These are phyloP conservation scores for Lasiosphaeriaceae sp. DNA, from an alignment of 495 filamentous ascomycete species.

Conservation along the genomic window DNA sequence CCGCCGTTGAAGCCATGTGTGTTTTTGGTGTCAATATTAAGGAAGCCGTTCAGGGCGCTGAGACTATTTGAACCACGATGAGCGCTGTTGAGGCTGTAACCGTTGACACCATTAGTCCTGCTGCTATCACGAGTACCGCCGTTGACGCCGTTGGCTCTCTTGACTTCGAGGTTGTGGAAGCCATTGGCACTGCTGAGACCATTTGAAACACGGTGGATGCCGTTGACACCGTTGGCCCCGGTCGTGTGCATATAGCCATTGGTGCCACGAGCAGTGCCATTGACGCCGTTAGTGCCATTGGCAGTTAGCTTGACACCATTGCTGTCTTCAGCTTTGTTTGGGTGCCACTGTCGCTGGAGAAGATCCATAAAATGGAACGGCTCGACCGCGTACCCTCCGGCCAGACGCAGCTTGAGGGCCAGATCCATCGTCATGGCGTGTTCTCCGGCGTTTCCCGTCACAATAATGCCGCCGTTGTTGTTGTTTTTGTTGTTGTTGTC, in stretches of 20 bases:
- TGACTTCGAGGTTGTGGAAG: not conserved
- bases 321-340: not conserved
- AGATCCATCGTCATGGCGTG: constrained; percentile 31
- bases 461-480: constrained; percentile 7
- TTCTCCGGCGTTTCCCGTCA: constrained; percentile 31
- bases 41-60: not conserved
- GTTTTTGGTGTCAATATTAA: too few relatives aligned
- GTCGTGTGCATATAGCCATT: too few relatives aligned
- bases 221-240: not conserved
- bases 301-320: too few relatives aligned
- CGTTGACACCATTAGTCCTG: too few relatives aligned
- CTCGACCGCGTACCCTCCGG: constrained; percentile 32
- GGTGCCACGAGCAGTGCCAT: not conserved
- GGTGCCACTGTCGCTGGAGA: not conserved
- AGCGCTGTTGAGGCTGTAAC: too few relatives aligned
- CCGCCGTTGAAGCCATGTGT: not conserved
- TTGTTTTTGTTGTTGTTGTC: not conserved
- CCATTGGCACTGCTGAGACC: too few relatives aligned
- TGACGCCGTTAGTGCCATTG: too few relatives aligned
- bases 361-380: constrained; percentile 29
- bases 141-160: too few relatives aligned
- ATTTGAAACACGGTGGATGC: too few relatives aligned
- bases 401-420: constrained; percentile 20
- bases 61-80: too few relatives aligned
- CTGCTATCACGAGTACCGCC: too few relatives aligned